Conservation (phyloP, 2,329 filamentous ascomycete genomes). For the Lizonia empirigonia region DNA sequence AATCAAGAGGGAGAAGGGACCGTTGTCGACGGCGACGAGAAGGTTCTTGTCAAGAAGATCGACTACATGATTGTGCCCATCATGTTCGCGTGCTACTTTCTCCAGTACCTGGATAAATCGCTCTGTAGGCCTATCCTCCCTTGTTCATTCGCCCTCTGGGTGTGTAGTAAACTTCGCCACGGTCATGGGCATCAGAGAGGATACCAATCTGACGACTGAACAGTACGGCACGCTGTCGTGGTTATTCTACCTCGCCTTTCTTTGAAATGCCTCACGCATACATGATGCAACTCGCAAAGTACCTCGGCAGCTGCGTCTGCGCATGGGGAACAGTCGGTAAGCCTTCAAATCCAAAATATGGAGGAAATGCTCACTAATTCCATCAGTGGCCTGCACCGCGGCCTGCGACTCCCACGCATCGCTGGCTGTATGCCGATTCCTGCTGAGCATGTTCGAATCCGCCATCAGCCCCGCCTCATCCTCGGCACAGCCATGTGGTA, state of each 20-base stretch:
- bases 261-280: slow-evolving; percentile 53
- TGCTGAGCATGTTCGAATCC: slow-evolving; percentile 61
- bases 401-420: slow-evolving; percentile 57
- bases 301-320: slow-evolving; percentile 52
- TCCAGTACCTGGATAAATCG: slow-evolving; percentile 51
- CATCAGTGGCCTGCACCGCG: slow-evolving; percentile 49
- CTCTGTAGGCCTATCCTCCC: slow-evolving; percentile 45
- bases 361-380: no score
- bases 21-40: slow-evolving; percentile 14
- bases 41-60: slow-evolving; percentile 41
- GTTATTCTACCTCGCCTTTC: slow-evolving; percentile 48
- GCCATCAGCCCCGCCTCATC: slow-evolving; percentile 61
- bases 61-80: slow-evolving; percentile 51
- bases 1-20: slow-evolving; percentile 20
- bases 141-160: no score
- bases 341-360: no score
- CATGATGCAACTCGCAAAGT: slow-evolving; percentile 61
- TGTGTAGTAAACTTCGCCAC: slow-evolving; percentile 49
- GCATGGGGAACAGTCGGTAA: slow-evolving; percentile 54
- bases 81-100: slow-evolving; percentile 47
- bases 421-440: slow-evolving; percentile 56
- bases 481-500: slow-evolving; percentile 71
- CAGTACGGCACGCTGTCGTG: slow-evolving; percentile 47
- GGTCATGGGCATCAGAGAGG: slow-evolving; percentile 50
- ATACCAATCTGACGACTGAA: slow-evolving; percentile 44